phyloP scores from a whole-genome alignment of 192 early-diverging fungal genomes.

The Entomortierella lignicola region DNA sequence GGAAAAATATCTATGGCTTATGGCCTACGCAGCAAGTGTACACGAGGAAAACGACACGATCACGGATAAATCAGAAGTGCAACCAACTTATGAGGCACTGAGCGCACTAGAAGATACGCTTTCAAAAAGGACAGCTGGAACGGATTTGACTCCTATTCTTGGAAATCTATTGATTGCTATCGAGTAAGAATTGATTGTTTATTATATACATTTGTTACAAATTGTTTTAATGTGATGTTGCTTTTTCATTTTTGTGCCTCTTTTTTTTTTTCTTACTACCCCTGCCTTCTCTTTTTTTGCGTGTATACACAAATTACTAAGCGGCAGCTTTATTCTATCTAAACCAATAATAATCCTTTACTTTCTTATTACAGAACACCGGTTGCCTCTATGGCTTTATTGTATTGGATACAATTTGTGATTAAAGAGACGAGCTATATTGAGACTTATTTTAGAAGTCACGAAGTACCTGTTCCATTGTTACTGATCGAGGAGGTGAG shows the following conservation, averaged over 20 bases:
- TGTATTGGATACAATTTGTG: conserved; percentile 74
- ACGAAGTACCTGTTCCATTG: conserved; percentile 69
- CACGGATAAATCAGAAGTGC: conserved; percentile 48
- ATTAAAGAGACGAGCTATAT: conserved; percentile 74
- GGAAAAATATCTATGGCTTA: conserved; percentile 63
- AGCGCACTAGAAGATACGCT: conserved; percentile 52
- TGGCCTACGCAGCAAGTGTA: conserved; percentile 62
- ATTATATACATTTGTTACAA: conserved; percentile 2
- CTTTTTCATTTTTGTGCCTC: background rate
- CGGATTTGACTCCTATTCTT: conserved; percentile 53
- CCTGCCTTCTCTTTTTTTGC: background rate
- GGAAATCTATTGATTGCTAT: conserved; percentile 55
- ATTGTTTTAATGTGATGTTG: background rate
- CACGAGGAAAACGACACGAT: conserved; percentile 49
- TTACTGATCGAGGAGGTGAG: conserved; percentile 77
- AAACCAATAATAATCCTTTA: conserved; percentile 2
- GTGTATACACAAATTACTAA: no score
- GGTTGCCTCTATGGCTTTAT: conserved; percentile 64
- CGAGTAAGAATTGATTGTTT: conserved; percentile 48
- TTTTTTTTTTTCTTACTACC: background rate
- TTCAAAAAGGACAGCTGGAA: conserved; percentile 54
- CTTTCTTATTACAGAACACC: conserved; percentile 56
- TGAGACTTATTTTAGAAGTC: conserved; percentile 74
- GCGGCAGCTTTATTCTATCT: background rate
- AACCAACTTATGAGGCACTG: conserved; percentile 45